These are phyloP conservation scores for Paecilomyces formosus DNA, from an alignment of 2,329 filamentous ascomycete species.

Conservation along the genomic window DNA sequence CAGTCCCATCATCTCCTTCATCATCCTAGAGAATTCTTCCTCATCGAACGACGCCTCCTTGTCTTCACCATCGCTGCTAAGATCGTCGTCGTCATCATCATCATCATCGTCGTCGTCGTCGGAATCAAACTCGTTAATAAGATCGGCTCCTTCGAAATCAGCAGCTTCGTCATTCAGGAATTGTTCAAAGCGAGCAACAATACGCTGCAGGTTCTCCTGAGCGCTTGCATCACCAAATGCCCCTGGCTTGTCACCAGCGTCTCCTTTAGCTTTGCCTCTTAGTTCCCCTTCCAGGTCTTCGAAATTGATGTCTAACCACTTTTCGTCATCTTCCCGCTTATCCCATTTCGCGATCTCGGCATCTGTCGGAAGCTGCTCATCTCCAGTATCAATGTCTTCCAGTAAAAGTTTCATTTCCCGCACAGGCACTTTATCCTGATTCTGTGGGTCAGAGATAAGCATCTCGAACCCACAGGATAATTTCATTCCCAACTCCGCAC, in stretches of 20 bases:
- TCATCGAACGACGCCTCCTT: constrained; percentile 76
- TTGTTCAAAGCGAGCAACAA: constrained; percentile 86
- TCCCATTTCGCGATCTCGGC: constrained; percentile 67
- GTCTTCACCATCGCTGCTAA: constrained; percentile 60
- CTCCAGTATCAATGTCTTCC: constrained; percentile 66
- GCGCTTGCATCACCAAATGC: constrained; percentile 39
- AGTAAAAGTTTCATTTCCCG: constrained; percentile 71
- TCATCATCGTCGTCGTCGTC: constrained; percentile 41
- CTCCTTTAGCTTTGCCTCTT: constrained; percentile 35
- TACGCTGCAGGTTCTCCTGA: constrained; percentile 65
- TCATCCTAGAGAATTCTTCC: constrained; percentile 74
- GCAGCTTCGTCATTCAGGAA: constrained; percentile 84
- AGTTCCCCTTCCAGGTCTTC: constrained; percentile 81
- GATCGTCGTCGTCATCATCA: constrained; percentile 47
- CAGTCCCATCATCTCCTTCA: constrained; percentile 85
- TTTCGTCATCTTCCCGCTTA: constrained; percentile 69
- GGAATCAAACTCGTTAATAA: constrained; percentile 53
- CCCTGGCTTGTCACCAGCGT: constrained; percentile 13
- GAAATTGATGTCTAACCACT: constrained; percentile 89
- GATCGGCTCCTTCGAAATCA: constrained; percentile 68
- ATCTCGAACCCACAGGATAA: constrained; percentile 87
- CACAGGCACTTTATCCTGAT: constrained; percentile 60
- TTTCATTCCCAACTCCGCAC: constrained; percentile 74
- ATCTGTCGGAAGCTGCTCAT: constrained; percentile 63
- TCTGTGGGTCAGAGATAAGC: constrained; percentile 60